These are phyloP conservation scores for Ogataea wickerhamii DNA, from an alignment of 805 yeast genomes.

Conservation along the genomic window DNA sequence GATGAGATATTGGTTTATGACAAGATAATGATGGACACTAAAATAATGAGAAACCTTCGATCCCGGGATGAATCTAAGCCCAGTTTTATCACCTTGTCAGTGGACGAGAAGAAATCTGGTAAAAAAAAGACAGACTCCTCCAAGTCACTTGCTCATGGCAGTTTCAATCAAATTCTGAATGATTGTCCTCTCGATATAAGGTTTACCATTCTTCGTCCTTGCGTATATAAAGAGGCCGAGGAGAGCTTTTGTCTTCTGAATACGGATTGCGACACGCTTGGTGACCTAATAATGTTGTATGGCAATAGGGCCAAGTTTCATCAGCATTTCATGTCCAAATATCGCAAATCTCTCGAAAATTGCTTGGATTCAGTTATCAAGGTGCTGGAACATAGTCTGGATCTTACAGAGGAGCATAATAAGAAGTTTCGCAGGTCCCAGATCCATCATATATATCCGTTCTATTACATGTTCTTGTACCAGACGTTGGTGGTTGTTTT, in stretches of 20 bases:
- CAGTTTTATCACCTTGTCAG: constrained; percentile 27
- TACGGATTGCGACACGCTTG: constrained; percentile 36
- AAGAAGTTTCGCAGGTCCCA: constrained; percentile 28
- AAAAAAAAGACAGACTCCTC: constrained; percentile 15
- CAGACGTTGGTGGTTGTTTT: constrained; percentile 51
- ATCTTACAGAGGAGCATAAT: constrained; percentile 33
- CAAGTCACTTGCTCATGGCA: constrained; percentile 19
- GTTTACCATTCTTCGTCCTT: constrained; percentile 29
- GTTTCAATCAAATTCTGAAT: constrained; percentile 18
- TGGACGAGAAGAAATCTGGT: constrained; percentile 25
- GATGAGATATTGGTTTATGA: constrained; percentile 39
- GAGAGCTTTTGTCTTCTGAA: constrained; percentile 26
- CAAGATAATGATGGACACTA: constrained; percentile 31
- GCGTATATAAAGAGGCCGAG: constrained; percentile 20
- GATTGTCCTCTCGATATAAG: constrained; percentile 31
- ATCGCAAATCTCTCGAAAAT: constrained; percentile 34
- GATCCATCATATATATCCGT: constrained; percentile 42
- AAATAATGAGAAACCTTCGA: constrained; percentile 19
- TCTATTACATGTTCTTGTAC: constrained; percentile 45
- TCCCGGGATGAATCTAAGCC: constrained; percentile 22
- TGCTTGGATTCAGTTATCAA: constrained; percentile 37
- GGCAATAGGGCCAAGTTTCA: constrained; percentile 49
- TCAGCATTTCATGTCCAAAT: constrained; percentile 45
- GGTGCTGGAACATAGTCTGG: constrained; percentile 35
- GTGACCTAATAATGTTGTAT: constrained; percentile 45